Base-by-base conservation (phyloP, 2,329 filamentous ascomycete genomes). In the Xylaria sp. region DNA sequence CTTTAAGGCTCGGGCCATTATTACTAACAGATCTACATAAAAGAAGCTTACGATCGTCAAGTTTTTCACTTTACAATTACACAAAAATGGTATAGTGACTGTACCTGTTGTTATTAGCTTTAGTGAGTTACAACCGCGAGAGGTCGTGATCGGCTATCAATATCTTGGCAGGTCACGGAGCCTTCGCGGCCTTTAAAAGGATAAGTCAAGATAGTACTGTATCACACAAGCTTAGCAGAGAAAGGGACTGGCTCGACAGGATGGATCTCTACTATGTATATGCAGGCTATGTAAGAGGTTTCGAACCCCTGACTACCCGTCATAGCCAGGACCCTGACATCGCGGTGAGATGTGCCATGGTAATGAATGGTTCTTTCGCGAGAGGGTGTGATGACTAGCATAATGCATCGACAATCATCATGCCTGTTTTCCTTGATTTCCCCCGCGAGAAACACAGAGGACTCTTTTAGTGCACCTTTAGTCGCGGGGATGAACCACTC, bases 351-450 rank as follows among this genome's bases (percentile, higher is more conserved):
- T 46, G 38, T 40, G 15, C n/a, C 33, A 42, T 28, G 49, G 37
- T 23, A 21, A 50, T 50, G 42, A n/a, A 54, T 15, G 28, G 47
- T 47, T 21, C 35, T 33, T 50, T 51, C 49, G 14, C 21, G 23
- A 47, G 49, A 19, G 42, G 53, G 23, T 54, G 55, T 57, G 42
- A 28, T 62, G 54, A 42, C 53, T 42, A 31, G 60, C 50, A 60
- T 52, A 35, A 58, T 37, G 55, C 51, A 53, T 46, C 40, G 59
- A 28, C 57, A n/a, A n/a, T n/a, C 47, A 63, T 56, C 38, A 51
- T 56, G 56, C 12, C 43, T 56, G 21, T 19, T 43, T 47, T 23
- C 60, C 55, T 46, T 50, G 55, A 19, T 54, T 21, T 47, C 7
- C 60, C 60, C 55, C 47, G 25, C 42, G 37, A 15, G 49, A 19